Evolutionary conservation across 75 land plant species (phyloP), one percentile per base, ranked within the genome.

Genomic region (Chamaecyparis obtusa): DNA sequence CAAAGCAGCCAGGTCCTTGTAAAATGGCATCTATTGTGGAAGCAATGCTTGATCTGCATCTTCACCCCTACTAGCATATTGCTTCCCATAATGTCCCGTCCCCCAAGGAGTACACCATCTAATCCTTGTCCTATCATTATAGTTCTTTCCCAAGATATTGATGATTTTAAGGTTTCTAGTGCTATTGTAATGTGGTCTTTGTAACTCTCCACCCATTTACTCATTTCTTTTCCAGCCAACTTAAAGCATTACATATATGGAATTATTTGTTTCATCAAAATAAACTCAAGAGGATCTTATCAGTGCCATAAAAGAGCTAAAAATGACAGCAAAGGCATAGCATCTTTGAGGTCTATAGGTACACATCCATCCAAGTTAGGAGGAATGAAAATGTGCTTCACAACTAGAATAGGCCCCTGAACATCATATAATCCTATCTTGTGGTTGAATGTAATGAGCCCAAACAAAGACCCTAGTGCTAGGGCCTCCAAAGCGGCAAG

Each of bases 11-110:
- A 98, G 90, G 87, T 95, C 95, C 90, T 92, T 95, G 86, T 98
- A 98, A 86, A 96, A 98, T 82, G 99, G 95, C 27, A 97, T 98
- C 90, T 98, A 99, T 88, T 96, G 99, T 75, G 99, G 96, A 88
- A 98, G 96, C 88, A 98, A 89, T 85, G 99, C 99, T 84, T 88
- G 95, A 84, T 98, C 99, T 80, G 99, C 99, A 93, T 98, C 99
- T 89, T 95, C 98, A 85, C 99, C 93, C 88, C 92, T 97, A 90
- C 99, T 98, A 35, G 99, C 97, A 96, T 98, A 98, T 88, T 98
- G 99, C 87, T 98, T 99, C 27, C 99, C 99, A 92, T 98, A 98
- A 48, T 99, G 90, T 89, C 99, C 60, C 99, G 88, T 19, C 99
- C 99, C 83, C 99, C 99, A 71, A 96, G 88, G 57, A 96, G 88